These are phyloP conservation scores for Porodaedalea pini DNA, from an alignment of 1,284 basidiomycete genomes.

Conservation along the genomic window DNA sequence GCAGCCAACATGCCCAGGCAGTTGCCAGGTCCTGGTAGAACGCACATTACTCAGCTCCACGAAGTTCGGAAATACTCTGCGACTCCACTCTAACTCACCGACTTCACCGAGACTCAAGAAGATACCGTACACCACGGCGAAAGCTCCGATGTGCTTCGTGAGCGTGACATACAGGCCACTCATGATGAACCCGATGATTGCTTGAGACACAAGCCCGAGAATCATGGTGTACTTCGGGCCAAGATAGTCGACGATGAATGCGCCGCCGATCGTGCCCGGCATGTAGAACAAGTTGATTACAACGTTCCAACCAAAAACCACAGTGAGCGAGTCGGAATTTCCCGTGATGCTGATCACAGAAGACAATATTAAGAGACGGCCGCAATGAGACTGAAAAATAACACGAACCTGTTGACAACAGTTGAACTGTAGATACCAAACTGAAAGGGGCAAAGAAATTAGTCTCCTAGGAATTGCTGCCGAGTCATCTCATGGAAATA, in stretches of 20 bases:
- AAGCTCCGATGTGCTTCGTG: conserved; percentile 67
- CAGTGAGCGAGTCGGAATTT: conserved; percentile 42
- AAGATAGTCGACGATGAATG: conserved; percentile 72
- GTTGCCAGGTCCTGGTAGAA: conserved; percentile 63
- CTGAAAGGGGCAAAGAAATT: conserved; percentile 33
- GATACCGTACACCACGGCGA: conserved; percentile 86
- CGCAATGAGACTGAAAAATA: background rate
- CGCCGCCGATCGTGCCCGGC: conserved; percentile 74
- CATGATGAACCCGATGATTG: conserved; percentile 80
- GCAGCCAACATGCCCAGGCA: conserved; percentile 76
- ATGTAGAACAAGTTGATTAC: conserved; percentile 80
- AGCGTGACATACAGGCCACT: conserved; percentile 69
- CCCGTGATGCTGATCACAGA: conserved; percentile 52
- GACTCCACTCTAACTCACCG: conserved; percentile 34
- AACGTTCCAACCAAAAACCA: conserved; percentile 74
- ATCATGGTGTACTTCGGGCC: conserved; percentile 80
- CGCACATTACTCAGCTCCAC: conserved; percentile 12
- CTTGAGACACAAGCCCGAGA: conserved; percentile 63
- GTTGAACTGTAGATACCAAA: conserved; percentile 84
- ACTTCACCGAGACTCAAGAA: conserved; percentile 86
- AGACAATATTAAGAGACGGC: background rate
- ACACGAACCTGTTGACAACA: conserved; percentile 60
- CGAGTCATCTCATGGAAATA: background rate
- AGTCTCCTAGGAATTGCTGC: background rate
- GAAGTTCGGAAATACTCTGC: background rate